Conservation (phyloP, 2,329 filamentous ascomycete genomes). For the Verticillium tricorpus region DNA sequence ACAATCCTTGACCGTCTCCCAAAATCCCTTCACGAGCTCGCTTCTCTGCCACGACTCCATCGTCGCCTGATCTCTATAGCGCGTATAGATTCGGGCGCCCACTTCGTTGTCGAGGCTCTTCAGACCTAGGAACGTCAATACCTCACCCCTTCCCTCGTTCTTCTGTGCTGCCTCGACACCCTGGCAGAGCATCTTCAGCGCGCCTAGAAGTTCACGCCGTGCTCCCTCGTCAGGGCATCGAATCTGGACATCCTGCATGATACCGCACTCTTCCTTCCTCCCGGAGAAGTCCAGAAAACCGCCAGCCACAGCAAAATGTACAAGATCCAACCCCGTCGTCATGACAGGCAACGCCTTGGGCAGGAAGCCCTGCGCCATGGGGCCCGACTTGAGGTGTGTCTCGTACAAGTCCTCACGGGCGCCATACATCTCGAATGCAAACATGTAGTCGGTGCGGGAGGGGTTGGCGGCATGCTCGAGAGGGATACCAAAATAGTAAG, state of each 20-base stretch:
- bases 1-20: conserved; percentile 14
- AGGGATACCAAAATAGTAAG: conserved; percentile 39
- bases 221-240: conserved; percentile 8
- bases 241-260: conserved; percentile 18
- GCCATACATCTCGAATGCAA: conserved; percentile 17
- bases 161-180: conserved; percentile 12
- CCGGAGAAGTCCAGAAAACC: conserved; percentile 17
- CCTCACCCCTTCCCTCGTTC: conserved; percentile 10
- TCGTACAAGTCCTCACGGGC: conserved; percentile 16
- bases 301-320: conserved; percentile 15
- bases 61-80: conserved; percentile 15
- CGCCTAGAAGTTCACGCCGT: conserved; percentile 11
- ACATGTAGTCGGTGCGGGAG: conserved; percentile 17
- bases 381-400: conserved; percentile 15
- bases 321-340: conserved; percentile 18
- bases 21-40: conserved; percentile 14
- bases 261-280: conserved; percentile 14
- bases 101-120: conserved; percentile 16
- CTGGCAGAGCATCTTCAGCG: conserved; percentile 11
- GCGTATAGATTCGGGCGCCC: conserved; percentile 15
- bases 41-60: conserved; percentile 15
- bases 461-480: conserved; percentile 15
- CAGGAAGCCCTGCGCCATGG: conserved; percentile 16
- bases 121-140: conserved; percentile 16
- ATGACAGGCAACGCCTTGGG: conserved; percentile 14